A percentile compares a stretch with the other conserved stretches of the same genome.
These are phyloP conservation scores for Candida peoriensis DNA, from an alignment of 805 yeast species.

Conservation along the genomic window DNA sequence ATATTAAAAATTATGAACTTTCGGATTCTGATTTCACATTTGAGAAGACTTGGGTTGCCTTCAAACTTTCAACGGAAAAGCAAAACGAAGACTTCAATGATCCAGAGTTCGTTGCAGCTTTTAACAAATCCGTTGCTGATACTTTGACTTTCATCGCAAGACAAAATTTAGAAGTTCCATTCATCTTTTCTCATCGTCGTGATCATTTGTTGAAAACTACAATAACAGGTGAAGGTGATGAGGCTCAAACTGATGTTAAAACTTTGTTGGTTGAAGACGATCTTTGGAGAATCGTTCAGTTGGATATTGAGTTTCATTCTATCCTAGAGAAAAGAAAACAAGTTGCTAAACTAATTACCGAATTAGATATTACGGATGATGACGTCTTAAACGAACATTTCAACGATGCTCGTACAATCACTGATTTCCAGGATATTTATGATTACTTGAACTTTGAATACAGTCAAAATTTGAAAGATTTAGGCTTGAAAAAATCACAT, in stretches of 20 bases:
- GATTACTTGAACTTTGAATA: slow-evolving; percentile 78
- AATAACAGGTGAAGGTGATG: slow-evolving; percentile 38
- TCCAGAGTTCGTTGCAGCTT: slow-evolving; percentile 34
- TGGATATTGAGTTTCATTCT: slow-evolving; percentile 87
- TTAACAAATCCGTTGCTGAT: slow-evolving; percentile 64
- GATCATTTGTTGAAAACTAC: slow-evolving; percentile 69
- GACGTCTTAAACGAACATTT: slow-evolving; percentile 52
- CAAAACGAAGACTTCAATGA: slow-evolving; percentile 25
- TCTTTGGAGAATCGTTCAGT: slow-evolving; percentile 82
- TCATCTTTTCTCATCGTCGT: slow-evolving; percentile 92
- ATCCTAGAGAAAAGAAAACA: slow-evolving; percentile 67
- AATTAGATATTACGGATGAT: slow-evolving; percentile 50
- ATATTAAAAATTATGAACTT: slow-evolving; percentile 63
- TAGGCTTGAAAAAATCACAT: slow-evolving; percentile 23
- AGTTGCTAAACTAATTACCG: slow-evolving; percentile 50
- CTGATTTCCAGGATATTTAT: slow-evolving; percentile 80
- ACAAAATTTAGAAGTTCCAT: slow-evolving; percentile 87
- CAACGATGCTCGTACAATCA: slow-evolving; percentile 53
- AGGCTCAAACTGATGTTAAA: slow-evolving; percentile 33
- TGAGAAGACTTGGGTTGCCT: slow-evolving; percentile 82
- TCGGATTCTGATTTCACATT: slow-evolving; percentile 60
- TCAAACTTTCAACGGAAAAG: slow-evolving; percentile 55
- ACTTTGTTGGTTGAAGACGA: slow-evolving; percentile 72
- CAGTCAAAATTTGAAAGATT: slow-evolving; percentile 35
- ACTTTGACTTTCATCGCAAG: slow-evolving; percentile 67